phyloP scores from a whole-genome alignment of 129 eudicot genomes.

The Escallonia rubra region DNA sequence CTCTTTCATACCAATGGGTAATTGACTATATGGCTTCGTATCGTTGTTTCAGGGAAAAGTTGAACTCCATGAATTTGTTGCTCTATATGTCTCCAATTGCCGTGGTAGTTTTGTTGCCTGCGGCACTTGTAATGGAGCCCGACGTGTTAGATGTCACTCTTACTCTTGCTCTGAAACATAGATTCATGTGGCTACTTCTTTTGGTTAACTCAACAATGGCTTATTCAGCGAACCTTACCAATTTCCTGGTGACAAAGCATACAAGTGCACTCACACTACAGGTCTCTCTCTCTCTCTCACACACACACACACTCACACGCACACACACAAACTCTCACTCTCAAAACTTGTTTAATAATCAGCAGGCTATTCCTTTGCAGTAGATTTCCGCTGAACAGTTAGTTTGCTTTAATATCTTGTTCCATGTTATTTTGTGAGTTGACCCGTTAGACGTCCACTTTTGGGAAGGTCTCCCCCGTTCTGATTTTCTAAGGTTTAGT shows the following conservation, averaged over 20 bases:
- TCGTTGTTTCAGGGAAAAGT: conserved; percentile 66
- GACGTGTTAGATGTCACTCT: conserved; percentile 64
- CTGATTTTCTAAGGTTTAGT: too few species aligned
- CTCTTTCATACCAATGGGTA: background rate
- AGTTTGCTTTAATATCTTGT: too few species aligned
- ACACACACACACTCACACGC: conserved; percentile 18
- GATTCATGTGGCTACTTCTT: conserved; percentile 69
- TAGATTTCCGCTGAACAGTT: too few species aligned
- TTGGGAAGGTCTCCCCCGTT: too few species aligned
- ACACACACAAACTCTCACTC: background rate
- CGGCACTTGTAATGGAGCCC: conserved; percentile 84
- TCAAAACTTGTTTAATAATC: background rate
- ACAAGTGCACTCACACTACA: conserved; percentile 98
- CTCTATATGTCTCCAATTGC: conserved; percentile 97
- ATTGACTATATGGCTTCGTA: background rate
- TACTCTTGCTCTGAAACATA: conserved; percentile 54
- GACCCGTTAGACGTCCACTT: too few species aligned
- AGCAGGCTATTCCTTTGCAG: too few species aligned
- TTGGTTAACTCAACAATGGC: conserved; percentile 75
- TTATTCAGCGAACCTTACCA: conserved; percentile 89
- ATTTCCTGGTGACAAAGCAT: conserved; percentile 93
- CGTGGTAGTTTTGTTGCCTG: conserved; percentile 72
- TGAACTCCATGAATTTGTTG: conserved; percentile 97
- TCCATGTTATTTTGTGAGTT: too few species aligned
- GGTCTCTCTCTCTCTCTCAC: conserved; percentile 37